phyloP scores from a whole-genome alignment of 148 eudicot genomes.

The Chenopodium album region DNA sequence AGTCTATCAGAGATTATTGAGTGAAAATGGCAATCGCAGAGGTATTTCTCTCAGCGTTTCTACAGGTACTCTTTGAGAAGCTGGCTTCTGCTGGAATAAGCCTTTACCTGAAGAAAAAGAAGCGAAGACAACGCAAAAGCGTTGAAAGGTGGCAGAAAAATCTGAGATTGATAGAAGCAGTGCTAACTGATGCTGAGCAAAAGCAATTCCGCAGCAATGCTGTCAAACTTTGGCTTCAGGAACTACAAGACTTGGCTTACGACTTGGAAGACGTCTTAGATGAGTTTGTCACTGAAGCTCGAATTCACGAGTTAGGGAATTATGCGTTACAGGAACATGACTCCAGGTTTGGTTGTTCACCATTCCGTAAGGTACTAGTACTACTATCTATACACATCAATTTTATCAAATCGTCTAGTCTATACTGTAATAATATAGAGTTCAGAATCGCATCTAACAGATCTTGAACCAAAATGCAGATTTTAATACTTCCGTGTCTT shows the following conservation, averaged over 20 bases:
- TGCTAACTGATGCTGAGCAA: background rate
- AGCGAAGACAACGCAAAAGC: background rate
- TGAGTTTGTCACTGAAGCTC: background rate
- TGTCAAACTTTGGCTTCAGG: background rate
- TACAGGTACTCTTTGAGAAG: slow-evolving; percentile 5
- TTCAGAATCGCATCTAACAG: too few species aligned
- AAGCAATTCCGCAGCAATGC: background rate
- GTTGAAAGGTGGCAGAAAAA: background rate
- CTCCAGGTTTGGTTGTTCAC: background rate
- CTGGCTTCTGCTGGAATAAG: background rate
- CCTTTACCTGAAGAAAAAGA: background rate
- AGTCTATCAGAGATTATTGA: background rate
- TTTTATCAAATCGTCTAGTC: too few species aligned
- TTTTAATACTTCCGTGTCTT: too few species aligned
- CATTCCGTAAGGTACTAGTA: background rate
- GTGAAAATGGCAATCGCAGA: background rate
- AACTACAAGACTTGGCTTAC: slow-evolving; percentile 5
- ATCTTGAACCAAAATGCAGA: too few species aligned
- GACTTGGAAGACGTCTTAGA: slow-evolving; percentile 9
- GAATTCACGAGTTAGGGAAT: background rate
- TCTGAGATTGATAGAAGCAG: background rate
- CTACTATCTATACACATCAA: too few species aligned
- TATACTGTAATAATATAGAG: too few species aligned
- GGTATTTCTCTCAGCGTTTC: background rate
- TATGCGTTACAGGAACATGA: background rate